A percentile compares a stretch with the other conserved stretches of the same genome.
Conservation (phyloP, 345 rosid genomes). For the Syzygium grande region DNA sequence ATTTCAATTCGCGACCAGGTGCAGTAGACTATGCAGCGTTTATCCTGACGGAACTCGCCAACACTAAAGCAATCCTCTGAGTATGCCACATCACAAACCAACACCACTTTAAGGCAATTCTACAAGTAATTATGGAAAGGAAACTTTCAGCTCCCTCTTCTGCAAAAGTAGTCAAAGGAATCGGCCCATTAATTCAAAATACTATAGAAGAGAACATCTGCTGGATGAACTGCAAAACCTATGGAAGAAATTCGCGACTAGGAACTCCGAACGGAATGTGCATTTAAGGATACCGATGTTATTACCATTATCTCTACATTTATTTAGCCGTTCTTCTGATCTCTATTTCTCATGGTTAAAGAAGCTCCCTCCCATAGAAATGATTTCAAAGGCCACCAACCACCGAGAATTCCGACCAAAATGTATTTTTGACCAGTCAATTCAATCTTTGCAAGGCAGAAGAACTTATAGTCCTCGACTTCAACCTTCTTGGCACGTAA, state of each 20-base stretch:
- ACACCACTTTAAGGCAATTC: neutral
- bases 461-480: slow-evolving; percentile 41
- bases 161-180: neutral
- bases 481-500: slow-evolving; percentile 43
- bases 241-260: neutral
- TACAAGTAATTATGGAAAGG: neutral
- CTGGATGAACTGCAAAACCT: neutral
- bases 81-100: neutral
- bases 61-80: neutral
- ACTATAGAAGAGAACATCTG: neutral
- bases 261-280: neutral
- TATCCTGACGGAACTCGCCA: neutral
- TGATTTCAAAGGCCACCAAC: slow-evolving; percentile 43
- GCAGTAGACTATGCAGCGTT: neutral
- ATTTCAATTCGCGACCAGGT: neutral
- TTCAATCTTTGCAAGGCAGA: slow-evolving; percentile 48
- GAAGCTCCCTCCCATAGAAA: neutral
- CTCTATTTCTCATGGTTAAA: neutral
- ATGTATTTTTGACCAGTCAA: slow-evolving; percentile 19
- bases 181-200: neutral
- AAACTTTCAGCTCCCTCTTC: neutral
- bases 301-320: neutral
- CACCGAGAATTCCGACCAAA: slow-evolving; percentile 44
- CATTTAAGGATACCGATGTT: neutral
- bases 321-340: neutral